These are phyloP conservation scores for Lomentospora prolificans DNA, from an alignment of 2,329 filamentous ascomycete species.

Conservation along the genomic window DNA sequence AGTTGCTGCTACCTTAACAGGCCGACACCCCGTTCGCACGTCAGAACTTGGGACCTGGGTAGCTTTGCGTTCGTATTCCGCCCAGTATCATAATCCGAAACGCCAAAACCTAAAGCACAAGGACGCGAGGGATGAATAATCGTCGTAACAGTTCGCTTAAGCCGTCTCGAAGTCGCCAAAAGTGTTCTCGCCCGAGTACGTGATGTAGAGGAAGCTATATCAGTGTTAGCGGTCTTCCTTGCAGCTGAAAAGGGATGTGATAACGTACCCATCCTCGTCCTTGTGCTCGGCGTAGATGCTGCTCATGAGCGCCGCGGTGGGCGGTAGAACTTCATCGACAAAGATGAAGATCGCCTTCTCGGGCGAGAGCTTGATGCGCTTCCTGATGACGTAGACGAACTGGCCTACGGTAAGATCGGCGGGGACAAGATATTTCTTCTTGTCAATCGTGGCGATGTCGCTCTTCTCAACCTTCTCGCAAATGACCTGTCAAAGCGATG, in stretches of 20 bases:
- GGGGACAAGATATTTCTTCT: constrained; percentile 99
- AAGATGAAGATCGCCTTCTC: constrained; percentile 99
- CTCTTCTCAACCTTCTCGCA: constrained; percentile 99
- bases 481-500: constrained; percentile 61
- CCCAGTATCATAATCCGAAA: constrained; percentile 1
- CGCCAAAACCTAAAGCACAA: neutral
- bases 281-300: constrained; percentile 99
- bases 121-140: neutral
- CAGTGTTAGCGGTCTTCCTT: constrained; percentile 12
- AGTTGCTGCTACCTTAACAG: neutral
- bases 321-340: constrained; percentile 94
- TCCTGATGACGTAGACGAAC: constrained; percentile 99
- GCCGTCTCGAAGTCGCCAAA: constrained; percentile 55
- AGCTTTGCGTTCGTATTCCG: neutral
- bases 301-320: constrained; percentile 96
- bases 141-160: constrained; percentile 17
- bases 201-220: constrained; percentile 89
- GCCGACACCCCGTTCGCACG: neutral
- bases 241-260: neutral
- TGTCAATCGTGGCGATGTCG: constrained; percentile 98
- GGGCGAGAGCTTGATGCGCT: constrained; percentile 98
- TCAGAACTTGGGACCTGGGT: neutral
- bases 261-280: constrained; percentile 57
- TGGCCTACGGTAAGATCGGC: constrained; percentile 97
- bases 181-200: constrained; percentile 98